Conservation (phyloP, 2,329 filamentous ascomycete species). For the Aspergillus quadrilineatus region DNA sequence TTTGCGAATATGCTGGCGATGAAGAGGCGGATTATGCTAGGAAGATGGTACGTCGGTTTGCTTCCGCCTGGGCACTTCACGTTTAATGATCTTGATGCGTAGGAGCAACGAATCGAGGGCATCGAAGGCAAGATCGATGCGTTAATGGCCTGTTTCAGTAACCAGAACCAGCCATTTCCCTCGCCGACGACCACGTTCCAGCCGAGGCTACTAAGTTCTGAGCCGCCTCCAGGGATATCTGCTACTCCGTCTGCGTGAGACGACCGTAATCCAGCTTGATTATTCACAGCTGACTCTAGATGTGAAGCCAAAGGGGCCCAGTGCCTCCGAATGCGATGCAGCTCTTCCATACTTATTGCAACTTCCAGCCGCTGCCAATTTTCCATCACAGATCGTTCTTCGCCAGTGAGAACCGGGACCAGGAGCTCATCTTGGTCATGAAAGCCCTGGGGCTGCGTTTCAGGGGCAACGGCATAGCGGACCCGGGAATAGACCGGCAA, state of each 20-base stretch:
- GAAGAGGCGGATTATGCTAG: conserved; percentile 5
- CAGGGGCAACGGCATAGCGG: conserved; percentile 7
- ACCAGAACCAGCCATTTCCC: not conserved
- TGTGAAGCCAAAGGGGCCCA: not conserved
- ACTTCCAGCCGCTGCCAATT: conserved; percentile 35
- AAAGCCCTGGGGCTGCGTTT: conserved; percentile 33
- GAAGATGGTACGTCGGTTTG: conserved; percentile 13
- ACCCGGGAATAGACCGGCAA: conserved; percentile 13
- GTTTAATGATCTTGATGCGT: not conserved
- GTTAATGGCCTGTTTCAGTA: conserved; percentile 16
- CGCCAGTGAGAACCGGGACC: conserved; percentile 21
- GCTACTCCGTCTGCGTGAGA: not conserved
- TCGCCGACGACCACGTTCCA: conserved; percentile 8
- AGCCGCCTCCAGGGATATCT: not conserved
- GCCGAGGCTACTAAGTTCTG: not conserved
- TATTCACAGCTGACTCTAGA: not conserved
- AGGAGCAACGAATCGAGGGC: conserved; percentile 12
- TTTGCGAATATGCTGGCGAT: conserved; percentile 29
- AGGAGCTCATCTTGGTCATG: conserved; percentile 31
- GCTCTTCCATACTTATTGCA: conserved; percentile 32
- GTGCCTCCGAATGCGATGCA: conserved; percentile 15
- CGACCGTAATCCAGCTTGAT: not conserved
- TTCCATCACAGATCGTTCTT: conserved; percentile 24
- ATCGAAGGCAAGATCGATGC: conserved; percentile 25
- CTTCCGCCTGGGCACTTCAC: not conserved